phyloP scores from a whole-genome alignment of 805 yeast genomes.

The Wickerhamomyces kurtzmanii region DNA sequence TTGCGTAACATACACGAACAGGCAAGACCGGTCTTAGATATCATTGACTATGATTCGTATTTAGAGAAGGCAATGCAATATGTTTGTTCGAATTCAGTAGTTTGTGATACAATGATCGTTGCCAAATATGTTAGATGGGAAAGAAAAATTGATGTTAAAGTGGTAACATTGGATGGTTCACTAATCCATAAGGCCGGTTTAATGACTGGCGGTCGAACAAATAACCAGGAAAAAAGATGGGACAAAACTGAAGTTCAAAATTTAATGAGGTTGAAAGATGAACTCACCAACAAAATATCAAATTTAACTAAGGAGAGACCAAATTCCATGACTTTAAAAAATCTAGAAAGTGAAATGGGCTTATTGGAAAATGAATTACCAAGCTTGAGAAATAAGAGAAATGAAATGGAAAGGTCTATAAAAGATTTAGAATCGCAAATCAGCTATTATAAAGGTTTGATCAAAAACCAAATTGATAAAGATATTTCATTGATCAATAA shows the following conservation, averaged over 20 bases:
- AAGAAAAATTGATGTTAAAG: constrained; percentile 43
- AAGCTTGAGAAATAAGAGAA: constrained; percentile 30
- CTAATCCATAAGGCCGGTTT: constrained; percentile 78
- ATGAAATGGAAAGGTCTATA: constrained; percentile 32
- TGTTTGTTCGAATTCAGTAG: constrained; percentile 69
- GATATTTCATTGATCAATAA: constrained; percentile 14
- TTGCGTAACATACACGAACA: constrained; percentile 41
- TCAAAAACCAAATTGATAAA: constrained; percentile 18
- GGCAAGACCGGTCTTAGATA: constrained; percentile 66
- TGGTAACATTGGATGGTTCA: constrained; percentile 79
- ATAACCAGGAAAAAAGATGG: constrained; percentile 51
- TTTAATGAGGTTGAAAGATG: constrained; percentile 38
- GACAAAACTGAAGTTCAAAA: constrained; percentile 57
- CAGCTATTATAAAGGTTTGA: constrained; percentile 30
- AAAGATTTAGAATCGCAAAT: constrained; percentile 40
- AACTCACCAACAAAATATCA: constrained; percentile 34
- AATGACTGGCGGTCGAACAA: constrained; percentile 82
- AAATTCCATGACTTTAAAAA: constrained; percentile 45
- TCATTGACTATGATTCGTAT: constrained; percentile 56
- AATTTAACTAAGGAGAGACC: constrained; percentile 35
- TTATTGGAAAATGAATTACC: constrained; percentile 36
- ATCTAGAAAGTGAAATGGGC: constrained; percentile 45
- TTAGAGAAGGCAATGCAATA: constrained; percentile 72
- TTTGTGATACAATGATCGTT: constrained; percentile 59
- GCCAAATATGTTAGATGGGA: constrained; percentile 75